Percentiles rank a stretch among this genome's conserved stretches.
Evolutionary conservation across 2,329 filamentous ascomycete species (phyloP).

Genomic region (Aspergillus sp.): DNA sequence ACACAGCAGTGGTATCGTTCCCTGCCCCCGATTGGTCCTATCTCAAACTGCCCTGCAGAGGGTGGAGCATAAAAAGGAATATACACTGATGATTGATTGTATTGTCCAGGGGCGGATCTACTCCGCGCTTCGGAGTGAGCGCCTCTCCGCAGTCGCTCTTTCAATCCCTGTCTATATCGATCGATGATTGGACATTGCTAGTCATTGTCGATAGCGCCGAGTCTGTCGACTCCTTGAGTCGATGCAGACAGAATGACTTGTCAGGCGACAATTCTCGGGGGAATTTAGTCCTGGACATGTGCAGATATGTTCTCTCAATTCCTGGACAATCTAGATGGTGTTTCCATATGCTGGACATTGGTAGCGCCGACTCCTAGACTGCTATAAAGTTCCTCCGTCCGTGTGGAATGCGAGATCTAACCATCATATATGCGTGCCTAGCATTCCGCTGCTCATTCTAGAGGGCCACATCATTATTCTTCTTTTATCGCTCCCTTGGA

Average conservation of each 20-base stretch:
- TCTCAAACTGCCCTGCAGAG: background rate
- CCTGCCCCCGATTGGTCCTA: background rate
- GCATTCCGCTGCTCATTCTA: slow-evolving; percentile 32
- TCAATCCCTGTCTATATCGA: background rate
- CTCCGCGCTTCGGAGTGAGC: background rate
- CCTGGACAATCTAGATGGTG: slow-evolving; percentile 4
- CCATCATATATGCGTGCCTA: slow-evolving; percentile 27
- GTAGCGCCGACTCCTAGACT: background rate
- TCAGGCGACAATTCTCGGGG: slow-evolving; percentile 20
- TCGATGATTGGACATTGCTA: background rate
- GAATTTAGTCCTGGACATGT: slow-evolving; percentile 13
- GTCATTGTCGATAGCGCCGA: slow-evolving; percentile 3
- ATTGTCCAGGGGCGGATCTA: background rate
- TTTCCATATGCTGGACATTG: slow-evolving; percentile 4
- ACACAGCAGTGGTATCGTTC: background rate
- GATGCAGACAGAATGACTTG: slow-evolving; percentile 13
- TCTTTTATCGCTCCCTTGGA: slow-evolving; percentile 4
- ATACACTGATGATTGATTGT: background rate
- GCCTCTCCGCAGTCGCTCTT: background rate
- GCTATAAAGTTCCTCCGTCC: slow-evolving; percentile 10
- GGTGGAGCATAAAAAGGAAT: background rate
- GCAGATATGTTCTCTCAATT: slow-evolving; percentile 6
- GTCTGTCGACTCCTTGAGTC: slow-evolving; percentile 10
- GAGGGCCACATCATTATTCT: slow-evolving; percentile 14
- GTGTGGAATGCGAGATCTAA: slow-evolving; percentile 21